Conservation (phyloP, 2,329 filamentous ascomycete genomes). For the Cordyceps cicadae region DNA sequence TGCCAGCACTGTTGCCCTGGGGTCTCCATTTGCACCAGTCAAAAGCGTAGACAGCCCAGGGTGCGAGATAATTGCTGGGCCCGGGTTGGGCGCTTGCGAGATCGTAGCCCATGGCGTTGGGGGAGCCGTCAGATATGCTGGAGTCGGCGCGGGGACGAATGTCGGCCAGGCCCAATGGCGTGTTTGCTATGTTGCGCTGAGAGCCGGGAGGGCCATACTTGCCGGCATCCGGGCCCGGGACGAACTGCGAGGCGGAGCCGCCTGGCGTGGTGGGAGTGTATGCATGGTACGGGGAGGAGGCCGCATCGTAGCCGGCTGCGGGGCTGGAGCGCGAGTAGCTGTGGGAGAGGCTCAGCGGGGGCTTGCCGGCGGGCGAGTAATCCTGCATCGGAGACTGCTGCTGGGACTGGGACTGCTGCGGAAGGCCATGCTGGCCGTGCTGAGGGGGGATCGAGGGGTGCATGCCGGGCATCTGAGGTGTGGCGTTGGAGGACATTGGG, state of each 20-base stretch:
- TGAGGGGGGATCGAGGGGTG: slow-evolving; percentile 29
- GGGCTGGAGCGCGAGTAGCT: slow-evolving; percentile 82
- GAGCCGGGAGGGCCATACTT: slow-evolving; percentile 50
- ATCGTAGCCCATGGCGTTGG: slow-evolving; percentile 57
- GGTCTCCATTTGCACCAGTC: slow-evolving; percentile 99
- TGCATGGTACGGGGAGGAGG: slow-evolving; percentile 44
- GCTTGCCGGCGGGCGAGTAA: slow-evolving; percentile 57
- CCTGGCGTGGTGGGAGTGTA: slow-evolving; percentile 59
- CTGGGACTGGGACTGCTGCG: slow-evolving; percentile 26
- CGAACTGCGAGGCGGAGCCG: slow-evolving; percentile 54
- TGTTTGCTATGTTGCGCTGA: slow-evolving; percentile 65
- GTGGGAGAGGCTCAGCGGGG: slow-evolving; percentile 58
- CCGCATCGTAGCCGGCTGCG: slow-evolving; percentile 48
- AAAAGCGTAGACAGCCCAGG: slow-evolving; percentile 92
- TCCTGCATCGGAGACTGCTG: slow-evolving; percentile 40
- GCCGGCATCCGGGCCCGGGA: slow-evolving; percentile 42
- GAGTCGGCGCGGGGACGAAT: slow-evolving; percentile 83
- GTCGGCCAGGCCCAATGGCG: slow-evolving; percentile 82
- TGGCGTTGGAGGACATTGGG: slow-evolving; percentile 34
- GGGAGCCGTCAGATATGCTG: slow-evolving; percentile 62
- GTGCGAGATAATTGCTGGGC: slow-evolving; percentile 88
- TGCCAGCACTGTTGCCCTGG: slow-evolving; percentile 71
- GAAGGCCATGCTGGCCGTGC: slow-evolving; percentile 24
- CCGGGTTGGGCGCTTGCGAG: slow-evolving; percentile 55
- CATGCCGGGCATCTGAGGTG: slow-evolving; percentile 39